These are phyloP conservation scores for Clitoria ternatea DNA, from an alignment of 306 rosid genomes.

Conservation along the genomic window DNA sequence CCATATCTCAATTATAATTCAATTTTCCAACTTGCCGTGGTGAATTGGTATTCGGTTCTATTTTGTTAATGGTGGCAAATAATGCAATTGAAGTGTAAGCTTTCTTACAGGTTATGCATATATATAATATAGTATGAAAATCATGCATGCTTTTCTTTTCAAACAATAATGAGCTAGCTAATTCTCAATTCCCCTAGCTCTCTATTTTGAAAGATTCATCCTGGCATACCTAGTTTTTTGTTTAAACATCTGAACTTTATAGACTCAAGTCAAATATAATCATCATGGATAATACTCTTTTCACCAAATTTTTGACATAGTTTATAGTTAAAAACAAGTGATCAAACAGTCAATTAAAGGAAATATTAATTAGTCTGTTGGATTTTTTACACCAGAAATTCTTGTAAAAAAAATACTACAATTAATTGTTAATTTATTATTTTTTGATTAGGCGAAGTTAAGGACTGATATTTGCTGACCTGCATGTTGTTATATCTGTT, in stretches of 20 bases:
- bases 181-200: not conserved
- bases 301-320: no score
- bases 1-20: no score
- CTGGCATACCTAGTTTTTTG: not conserved
- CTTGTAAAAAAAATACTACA: no score
- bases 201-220: not conserved
- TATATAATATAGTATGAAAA: not conserved
- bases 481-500: constrained; percentile 97
- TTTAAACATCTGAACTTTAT: no score
- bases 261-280: no score
- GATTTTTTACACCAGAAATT: not conserved
- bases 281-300: no score
- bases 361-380: not conserved
- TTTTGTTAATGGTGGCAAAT: not conserved
- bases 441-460: no score
- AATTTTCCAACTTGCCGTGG: not conserved
- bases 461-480: constrained; percentile 51
- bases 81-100: not conserved
- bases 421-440: no score
- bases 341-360: not conserved
- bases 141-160: not conserved
- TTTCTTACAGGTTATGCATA: not conserved
- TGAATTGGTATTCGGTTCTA: not conserved
- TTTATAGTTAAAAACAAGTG: not conserved
- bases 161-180: not conserved